phyloP scores from a whole-genome alignment of 306 rosid species.

The Vigna nakashimae region DNA sequence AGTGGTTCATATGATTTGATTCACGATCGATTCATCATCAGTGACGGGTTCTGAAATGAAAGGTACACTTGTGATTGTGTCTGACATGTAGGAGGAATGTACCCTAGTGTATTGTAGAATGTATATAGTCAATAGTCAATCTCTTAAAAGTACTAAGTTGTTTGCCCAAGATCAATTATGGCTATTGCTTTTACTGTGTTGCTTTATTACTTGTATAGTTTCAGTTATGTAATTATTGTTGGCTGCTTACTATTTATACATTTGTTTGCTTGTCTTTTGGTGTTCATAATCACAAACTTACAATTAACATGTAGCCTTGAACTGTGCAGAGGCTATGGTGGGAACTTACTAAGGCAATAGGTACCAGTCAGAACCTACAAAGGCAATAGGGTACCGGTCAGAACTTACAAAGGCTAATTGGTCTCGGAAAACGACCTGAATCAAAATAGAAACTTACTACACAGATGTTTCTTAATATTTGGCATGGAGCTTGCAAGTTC shows the following conservation, averaged over 20 bases:
- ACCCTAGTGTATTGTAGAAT: neutral
- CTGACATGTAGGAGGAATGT: neutral
- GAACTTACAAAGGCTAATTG: neutral
- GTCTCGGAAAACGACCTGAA: neutral
- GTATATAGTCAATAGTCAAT: neutral
- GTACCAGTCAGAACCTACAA: neutral
- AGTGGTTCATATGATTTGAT: neutral
- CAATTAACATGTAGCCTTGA: neutral
- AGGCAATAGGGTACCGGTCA: neutral
- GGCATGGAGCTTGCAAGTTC: neutral
- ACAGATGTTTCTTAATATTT: neutral
- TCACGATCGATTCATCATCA: constrained; percentile 2
- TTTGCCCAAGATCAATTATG: neutral
- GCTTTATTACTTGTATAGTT: neutral
- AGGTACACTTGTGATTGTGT: neutral
- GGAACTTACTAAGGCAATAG: constrained; percentile 4
- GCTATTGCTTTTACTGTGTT: neutral
- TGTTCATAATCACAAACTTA: constrained; percentile 12
- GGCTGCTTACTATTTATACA: neutral
- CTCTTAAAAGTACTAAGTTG: neutral
- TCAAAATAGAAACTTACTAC: constrained; percentile 14
- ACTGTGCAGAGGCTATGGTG: constrained; percentile 7
- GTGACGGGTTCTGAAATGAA: neutral
- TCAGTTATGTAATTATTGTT: neutral
- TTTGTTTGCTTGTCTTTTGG: neutral